These are phyloP conservation scores for Pleodorina starrii DNA, from an alignment of 139 green algal genomes.

Conservation along the genomic window DNA sequence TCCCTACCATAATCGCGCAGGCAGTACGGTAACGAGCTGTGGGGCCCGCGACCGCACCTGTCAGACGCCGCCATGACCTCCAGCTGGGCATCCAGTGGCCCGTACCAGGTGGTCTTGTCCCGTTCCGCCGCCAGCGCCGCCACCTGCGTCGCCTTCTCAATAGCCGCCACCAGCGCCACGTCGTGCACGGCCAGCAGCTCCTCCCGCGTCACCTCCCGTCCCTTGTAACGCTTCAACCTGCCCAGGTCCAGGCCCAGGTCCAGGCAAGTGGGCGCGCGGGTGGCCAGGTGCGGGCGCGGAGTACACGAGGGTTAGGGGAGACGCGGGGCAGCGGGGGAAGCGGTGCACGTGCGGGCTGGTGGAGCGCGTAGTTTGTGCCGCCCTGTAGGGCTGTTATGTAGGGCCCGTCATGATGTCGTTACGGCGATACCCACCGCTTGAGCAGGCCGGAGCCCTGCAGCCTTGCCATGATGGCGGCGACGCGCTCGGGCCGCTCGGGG, in stretches of 20 bases:
- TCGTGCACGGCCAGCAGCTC: conserved; percentile 79
- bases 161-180: conserved; percentile 61
- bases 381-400: too few relatives aligned
- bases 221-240: conserved; percentile 60
- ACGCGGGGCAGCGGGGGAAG: too few relatives aligned
- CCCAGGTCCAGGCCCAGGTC: too few relatives aligned
- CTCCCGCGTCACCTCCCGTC: conserved; percentile 62
- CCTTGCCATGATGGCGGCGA: conserved; percentile 78
- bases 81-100: not conserved
- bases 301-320: too few relatives aligned
- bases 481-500: conserved; percentile 79
- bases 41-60: not conserved
- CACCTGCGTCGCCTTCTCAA: conserved; percentile 36
- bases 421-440: conserved; percentile 2
- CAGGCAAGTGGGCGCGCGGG: too few relatives aligned
- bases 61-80: not conserved
- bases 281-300: too few relatives aligned
- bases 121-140: not conserved
- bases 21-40: too few relatives aligned
- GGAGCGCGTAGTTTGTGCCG: too few relatives aligned
- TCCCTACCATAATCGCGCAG: too few relatives aligned
- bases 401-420: too few relatives aligned
- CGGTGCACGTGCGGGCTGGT: too few relatives aligned
- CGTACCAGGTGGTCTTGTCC: not conserved
- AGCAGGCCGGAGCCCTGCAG: conserved; percentile 65